Evolutionary conservation across 495 filamentous ascomycete genomes (phyloP).

Genomic region (Opeltia flavorubescens): DNA sequence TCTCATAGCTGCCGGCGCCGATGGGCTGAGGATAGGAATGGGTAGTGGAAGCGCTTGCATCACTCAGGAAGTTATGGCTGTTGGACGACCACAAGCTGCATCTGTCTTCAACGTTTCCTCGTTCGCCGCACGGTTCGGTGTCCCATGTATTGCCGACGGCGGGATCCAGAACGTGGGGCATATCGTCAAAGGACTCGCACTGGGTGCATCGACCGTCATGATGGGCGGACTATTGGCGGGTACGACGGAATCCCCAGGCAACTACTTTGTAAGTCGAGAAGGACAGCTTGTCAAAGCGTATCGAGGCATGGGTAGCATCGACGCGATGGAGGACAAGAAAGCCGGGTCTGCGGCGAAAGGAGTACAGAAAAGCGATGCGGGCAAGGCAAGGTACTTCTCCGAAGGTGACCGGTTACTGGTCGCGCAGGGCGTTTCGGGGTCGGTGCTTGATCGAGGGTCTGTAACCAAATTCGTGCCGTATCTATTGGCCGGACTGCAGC

Average conservation of each 20-base stretch:
- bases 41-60: conserved; percentile 96
- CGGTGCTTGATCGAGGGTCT: conserved; percentile 59
- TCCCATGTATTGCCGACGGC: conserved; percentile 95
- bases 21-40: conserved; percentile 98
- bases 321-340: conserved; percentile 99
- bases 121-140: conserved; percentile 86
- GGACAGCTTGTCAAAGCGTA: conserved; percentile 98
- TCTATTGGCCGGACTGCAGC: conserved; percentile 86
- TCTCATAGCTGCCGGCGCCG: conserved; percentile 85
- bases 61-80: conserved; percentile 99
- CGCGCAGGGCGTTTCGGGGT: conserved; percentile 87
- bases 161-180: conserved; percentile 98
- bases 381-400: conserved; percentile 96
- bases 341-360: conserved; percentile 51
- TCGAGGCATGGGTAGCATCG: conserved; percentile 95
- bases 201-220: conserved; percentile 94
- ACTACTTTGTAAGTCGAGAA: conserved; percentile 88
- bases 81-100: conserved; percentile 87
- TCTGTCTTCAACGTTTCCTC: conserved; percentile 75
- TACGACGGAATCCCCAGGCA: conserved; percentile 92
- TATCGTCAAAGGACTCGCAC: conserved; percentile 92
- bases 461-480: conserved; percentile 93
- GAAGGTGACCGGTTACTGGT: conserved; percentile 90
- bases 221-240: conserved; percentile 97
- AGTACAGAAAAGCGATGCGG: conserved; percentile 80